Conservation (phyloP, 1,284 basidiomycete genomes). For the Xerocomus minutiporus region DNA sequence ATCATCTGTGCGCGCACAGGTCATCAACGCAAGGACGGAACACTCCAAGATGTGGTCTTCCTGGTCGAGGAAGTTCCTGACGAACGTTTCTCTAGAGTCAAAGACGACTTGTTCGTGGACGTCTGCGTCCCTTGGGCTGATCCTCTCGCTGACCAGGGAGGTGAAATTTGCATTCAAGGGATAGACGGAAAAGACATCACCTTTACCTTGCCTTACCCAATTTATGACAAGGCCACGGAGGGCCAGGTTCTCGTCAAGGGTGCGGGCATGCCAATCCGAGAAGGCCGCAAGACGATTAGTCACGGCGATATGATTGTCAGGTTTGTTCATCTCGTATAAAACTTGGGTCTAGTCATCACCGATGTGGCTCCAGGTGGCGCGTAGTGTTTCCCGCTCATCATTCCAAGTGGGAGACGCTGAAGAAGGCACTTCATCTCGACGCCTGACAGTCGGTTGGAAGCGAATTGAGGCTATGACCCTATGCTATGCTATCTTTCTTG, state of each 20-base stretch:
- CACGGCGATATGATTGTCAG: slow-evolving; percentile 77
- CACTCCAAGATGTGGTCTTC: slow-evolving; percentile 74
- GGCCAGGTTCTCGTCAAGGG: slow-evolving; percentile 60
- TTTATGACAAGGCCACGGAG: slow-evolving; percentile 57
- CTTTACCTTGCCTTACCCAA: slow-evolving; percentile 60
- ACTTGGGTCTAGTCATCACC: background rate
- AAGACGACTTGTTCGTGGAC: slow-evolving; percentile 68
- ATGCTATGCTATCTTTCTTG: slow-evolving; percentile 18
- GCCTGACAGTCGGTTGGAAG: slow-evolving; percentile 15
- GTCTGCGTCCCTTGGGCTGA: slow-evolving; percentile 71
- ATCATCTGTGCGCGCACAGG: slow-evolving; percentile 73
- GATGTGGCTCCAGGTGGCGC: slow-evolving; percentile 26
- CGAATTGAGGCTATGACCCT: slow-evolving; percentile 15
- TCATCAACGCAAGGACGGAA: slow-evolving; percentile 68
- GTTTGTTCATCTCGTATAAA: slow-evolving; percentile 38
- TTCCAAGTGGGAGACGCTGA: slow-evolving; percentile 32
- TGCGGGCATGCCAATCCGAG: slow-evolving; percentile 81
- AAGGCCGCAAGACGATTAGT: slow-evolving; percentile 57
- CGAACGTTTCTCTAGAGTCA: slow-evolving; percentile 62
- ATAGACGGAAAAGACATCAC: slow-evolving; percentile 66
- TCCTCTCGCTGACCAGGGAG: slow-evolving; percentile 46
- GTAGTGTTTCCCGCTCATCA: slow-evolving; percentile 27
- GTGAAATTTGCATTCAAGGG: slow-evolving; percentile 55
- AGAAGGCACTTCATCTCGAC: slow-evolving; percentile 28
- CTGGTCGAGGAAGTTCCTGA: slow-evolving; percentile 75